These are phyloP conservation scores for Ensete ventricosum DNA, from an alignment of 176 grass and related monocot species.

Conservation along the genomic window DNA sequence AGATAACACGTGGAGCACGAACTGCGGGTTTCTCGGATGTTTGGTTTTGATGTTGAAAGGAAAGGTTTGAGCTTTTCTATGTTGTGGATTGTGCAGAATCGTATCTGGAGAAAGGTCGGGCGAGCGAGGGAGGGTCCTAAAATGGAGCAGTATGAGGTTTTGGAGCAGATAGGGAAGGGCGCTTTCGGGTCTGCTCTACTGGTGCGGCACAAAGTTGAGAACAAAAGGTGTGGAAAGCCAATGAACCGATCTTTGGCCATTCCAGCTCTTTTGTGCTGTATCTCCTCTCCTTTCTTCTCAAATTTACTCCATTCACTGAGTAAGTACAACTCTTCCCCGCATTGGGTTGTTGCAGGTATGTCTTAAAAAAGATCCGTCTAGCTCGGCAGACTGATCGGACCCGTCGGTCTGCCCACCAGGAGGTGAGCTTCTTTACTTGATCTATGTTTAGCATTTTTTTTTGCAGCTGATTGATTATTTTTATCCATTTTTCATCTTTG, in stretches of 20 bases:
- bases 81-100: background rate
- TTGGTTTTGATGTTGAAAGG: background rate
- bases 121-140: background rate
- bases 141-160: constrained; percentile 91
- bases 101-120: background rate
- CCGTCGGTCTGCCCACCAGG: constrained; percentile 74
- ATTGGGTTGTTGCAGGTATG: constrained; percentile 42
- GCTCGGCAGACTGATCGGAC: constrained; percentile 74
- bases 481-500: background rate
- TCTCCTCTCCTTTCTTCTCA: no score
- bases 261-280: constrained; percentile 9
- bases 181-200: constrained; percentile 86
- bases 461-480: background rate
- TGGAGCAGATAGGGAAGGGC: constrained; percentile 95
- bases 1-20: background rate
- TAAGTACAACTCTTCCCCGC: no score
- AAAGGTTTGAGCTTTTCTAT: no score
- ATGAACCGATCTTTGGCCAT: background rate
- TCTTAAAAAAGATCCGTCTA: constrained; percentile 89
- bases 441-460: background rate
- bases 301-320: no score
- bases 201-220: constrained; percentile 77
- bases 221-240: constrained; percentile 53
- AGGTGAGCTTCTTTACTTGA: constrained; percentile 31
- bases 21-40: background rate